A percentile compares a stretch with the other conserved stretches of the same genome.
phyloP scores from a whole-genome alignment of 179 eudicot genomes.

The Pouteria campechiana region DNA sequence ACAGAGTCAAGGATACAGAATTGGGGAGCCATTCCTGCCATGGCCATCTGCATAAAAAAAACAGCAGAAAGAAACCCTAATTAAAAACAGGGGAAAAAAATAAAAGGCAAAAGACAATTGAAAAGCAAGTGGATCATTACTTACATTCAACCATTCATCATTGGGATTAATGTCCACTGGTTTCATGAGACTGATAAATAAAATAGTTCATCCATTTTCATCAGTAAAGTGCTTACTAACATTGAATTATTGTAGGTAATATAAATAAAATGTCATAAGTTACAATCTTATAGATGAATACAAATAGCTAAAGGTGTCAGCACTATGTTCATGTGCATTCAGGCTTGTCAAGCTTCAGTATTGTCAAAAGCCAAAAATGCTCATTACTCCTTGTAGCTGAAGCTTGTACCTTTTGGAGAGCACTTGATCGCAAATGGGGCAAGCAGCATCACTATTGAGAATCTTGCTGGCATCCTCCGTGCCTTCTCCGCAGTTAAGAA shows the following conservation, averaged over 20 bases:
- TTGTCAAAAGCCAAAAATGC: background rate
- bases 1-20: constrained; percentile 55
- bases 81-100: constrained; percentile 2
- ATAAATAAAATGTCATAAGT: constrained; percentile 1
- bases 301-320: too few species aligned
- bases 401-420: constrained; percentile 67
- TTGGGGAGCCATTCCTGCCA: constrained; percentile 85
- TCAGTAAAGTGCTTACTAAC: too few species aligned
- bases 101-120: background rate
- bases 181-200: constrained; percentile 66
- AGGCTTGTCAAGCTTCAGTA: too few species aligned
- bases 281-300: too few species aligned
- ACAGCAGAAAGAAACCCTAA: background rate
- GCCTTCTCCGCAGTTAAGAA: constrained; percentile 55
- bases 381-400: background rate
- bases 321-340: too few species aligned
- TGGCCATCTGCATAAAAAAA: constrained; percentile 51
- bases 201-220: too few species aligned
- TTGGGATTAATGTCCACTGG: constrained; percentile 84
- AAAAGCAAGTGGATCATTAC: constrained; percentile 14
- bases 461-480: constrained; percentile 84
- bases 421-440: constrained; percentile 93
- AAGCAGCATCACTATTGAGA: constrained; percentile 75
- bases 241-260: too few species aligned
- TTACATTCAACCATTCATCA: constrained; percentile 91